A percentile compares a stretch with the other conserved stretches of the same genome.
These are phyloP conservation scores for Septoria petroselini DNA, from an alignment of 2,329 filamentous ascomycete genomes.

Conservation along the genomic window DNA sequence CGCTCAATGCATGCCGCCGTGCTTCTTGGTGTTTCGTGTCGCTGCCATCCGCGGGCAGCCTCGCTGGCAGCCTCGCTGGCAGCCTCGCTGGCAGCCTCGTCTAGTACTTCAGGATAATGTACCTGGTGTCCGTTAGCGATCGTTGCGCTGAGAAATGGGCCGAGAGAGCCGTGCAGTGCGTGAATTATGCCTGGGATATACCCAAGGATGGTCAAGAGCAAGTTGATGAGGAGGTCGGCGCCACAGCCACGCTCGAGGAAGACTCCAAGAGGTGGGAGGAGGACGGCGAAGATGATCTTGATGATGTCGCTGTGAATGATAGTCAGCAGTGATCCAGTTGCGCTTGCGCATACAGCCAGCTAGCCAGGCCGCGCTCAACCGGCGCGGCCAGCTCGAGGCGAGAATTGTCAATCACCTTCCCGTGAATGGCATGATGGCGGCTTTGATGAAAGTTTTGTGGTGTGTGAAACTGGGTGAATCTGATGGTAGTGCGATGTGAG, in stretches of 20 bases:
- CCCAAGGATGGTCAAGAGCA: slow-evolving; percentile 67
- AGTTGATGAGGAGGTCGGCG: slow-evolving; percentile 87
- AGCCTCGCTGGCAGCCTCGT: slow-evolving; percentile 6
- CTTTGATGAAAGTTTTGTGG: slow-evolving; percentile 5
- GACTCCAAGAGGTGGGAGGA: slow-evolving; percentile 86
- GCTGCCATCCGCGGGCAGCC: background rate
- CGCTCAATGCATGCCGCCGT: background rate
- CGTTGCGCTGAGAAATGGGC: slow-evolving; percentile 3
- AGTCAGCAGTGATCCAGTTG: slow-evolving; percentile 19
- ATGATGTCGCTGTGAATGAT: slow-evolving; percentile 61
- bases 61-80: background rate
- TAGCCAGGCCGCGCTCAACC: slow-evolving; percentile 12
- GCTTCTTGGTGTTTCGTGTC: background rate
- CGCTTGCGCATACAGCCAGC: slow-evolving; percentile 9
- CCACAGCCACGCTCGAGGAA: slow-evolving; percentile 92
- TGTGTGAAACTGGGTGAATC: background rate
- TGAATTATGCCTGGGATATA: slow-evolving; percentile 73
- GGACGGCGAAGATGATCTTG: slow-evolving; percentile 83
- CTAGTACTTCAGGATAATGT: slow-evolving; percentile 90
- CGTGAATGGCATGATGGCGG: slow-evolving; percentile 58
- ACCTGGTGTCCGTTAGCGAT: slow-evolving; percentile 44
- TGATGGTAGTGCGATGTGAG: no score
- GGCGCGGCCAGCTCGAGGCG: slow-evolving; percentile 9
- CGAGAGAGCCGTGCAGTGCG: slow-evolving; percentile 64
- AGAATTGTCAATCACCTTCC: slow-evolving; percentile 44